Evolutionary conservation across 2,329 filamentous ascomycete genomes (phyloP), one percentile per base, ranked within the genome.

Genomic region (Lojkania enalia): DNA sequence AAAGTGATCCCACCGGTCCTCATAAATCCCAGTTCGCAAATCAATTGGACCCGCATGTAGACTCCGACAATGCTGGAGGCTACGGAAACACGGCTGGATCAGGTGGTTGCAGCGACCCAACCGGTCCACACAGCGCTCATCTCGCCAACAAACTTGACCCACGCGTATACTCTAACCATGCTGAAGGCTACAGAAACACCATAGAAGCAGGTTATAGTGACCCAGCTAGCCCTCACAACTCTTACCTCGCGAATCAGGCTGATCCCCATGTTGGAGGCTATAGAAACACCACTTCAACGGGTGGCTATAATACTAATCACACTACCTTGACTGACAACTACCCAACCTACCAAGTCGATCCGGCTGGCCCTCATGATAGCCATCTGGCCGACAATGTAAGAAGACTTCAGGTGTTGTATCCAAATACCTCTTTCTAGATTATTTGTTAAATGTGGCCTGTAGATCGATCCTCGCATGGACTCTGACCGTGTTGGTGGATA

Each of bases 91-190:
- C 44, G 6, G 21, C 30, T 16, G 30, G 30, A 9, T 9, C 9
- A 7, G 7, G 18, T 11, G 33, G 33, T 19, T 21, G 21, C 19
- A 9, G 6, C 6, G 33, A 36, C 33, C 53, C 48, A 11, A 41
- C 39, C 29, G 57, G 55, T 21, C 57, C 57, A 25, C 57, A 60
- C 38, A 25, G 46, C 21, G 35, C 20, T 16, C 42, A 33, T 21
- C 25, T 59, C 3, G 48, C 35, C 13, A 61, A 61, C 54, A 54
- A 57, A 44, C 29, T 38, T 9, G 57, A 57, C 44, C 57, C 57
- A 16, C 42, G 55, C 12, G 53, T 58, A 5, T 52, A 58, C 33
- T 40, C 39, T 33, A 47, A 51, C 21, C 35, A 21, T 2, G 46
- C 46, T 11, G 52, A 48, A 5, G 33, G 35, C 11, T 48, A 44